phyloP scores from a whole-genome alignment of 805 yeast genomes.

The Candida corydali region DNA sequence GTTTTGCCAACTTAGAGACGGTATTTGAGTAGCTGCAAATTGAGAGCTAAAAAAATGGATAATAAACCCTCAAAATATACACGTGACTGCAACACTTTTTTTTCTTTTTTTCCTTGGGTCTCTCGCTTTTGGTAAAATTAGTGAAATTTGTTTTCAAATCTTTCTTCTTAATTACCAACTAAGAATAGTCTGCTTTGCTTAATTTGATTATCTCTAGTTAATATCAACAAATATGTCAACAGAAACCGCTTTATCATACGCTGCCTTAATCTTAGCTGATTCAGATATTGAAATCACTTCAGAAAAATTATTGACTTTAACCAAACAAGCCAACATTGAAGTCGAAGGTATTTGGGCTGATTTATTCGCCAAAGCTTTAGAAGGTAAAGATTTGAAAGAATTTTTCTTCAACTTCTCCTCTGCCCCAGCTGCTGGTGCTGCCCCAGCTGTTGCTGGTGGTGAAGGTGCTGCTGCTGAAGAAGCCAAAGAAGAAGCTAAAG shows the following conservation, averaged over 20 bases:
- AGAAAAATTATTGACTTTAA: slow-evolving; percentile 41
- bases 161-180: slow-evolving; percentile 19
- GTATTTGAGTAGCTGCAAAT: neutral
- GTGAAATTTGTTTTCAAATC: neutral
- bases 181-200: slow-evolving; percentile 50
- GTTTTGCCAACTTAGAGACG: slow-evolving; percentile 9
- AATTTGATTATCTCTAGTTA: slow-evolving; percentile 48
- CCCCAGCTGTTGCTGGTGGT: slow-evolving; percentile 32
- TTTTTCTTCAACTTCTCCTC: slow-evolving; percentile 46
- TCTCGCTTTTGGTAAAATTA: too few relatives aligned
- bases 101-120: too few relatives aligned
- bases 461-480: slow-evolving; percentile 32
- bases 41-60: too few relatives aligned
- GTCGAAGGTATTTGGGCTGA: slow-evolving; percentile 46
- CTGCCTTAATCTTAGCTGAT: slow-evolving; percentile 48
- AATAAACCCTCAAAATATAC: too few relatives aligned
- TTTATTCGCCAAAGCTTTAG: slow-evolving; percentile 45
- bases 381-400: slow-evolving; percentile 44
- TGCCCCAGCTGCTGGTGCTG: slow-evolving; percentile 42
- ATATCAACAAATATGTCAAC: slow-evolving; percentile 32
- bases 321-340: slow-evolving; percentile 39
- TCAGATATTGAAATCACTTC: slow-evolving; percentile 43
- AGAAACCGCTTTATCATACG: slow-evolving; percentile 48
- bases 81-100: too few relatives aligned
- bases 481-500: slow-evolving; percentile 31